A percentile compares a stretch with the other conserved stretches of the same genome.
Conservation (phyloP, 352 stramenopile species). For the Phytophthora meadii region DNA sequence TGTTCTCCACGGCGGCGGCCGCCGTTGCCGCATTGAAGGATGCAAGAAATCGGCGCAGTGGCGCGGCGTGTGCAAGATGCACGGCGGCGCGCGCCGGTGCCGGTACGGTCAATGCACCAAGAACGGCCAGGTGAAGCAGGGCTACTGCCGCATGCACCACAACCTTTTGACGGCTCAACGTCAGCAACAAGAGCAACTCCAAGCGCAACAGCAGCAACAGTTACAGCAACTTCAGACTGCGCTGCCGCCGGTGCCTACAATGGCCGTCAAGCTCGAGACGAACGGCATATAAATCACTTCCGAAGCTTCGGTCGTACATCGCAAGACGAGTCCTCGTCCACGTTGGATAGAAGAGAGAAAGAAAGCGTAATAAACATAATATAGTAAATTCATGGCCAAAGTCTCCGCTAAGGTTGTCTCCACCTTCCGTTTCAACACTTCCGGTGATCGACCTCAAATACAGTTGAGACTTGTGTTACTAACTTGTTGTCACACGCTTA, state of each 20-base stretch:
- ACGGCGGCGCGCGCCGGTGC: conserved; percentile 82
- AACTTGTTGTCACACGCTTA: conserved; percentile 16
- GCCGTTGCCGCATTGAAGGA: conserved; percentile 73
- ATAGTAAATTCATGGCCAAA: conserved; percentile 28
- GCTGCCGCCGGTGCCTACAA: conserved; percentile 10
- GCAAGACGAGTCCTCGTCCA: conserved; percentile 20
- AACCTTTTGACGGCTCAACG: conserved; percentile 56
- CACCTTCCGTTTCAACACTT: neutral
- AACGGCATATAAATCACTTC: conserved; percentile 38
- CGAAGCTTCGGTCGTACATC: conserved; percentile 34
- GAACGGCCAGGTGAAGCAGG: conserved; percentile 83
- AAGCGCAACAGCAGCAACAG: conserved; percentile 33
- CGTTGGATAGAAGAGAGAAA: conserved; percentile 13
- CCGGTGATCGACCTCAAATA: neutral
- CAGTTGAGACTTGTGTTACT: conserved; percentile 3
- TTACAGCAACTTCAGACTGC: conserved; percentile 15
- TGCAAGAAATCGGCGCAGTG: conserved; percentile 87
- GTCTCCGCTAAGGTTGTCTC: conserved; percentile 2
- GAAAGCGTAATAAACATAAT: conserved; percentile 47
- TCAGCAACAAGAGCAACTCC: conserved; percentile 49
- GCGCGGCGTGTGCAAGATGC: conserved; percentile 85
- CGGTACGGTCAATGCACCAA: conserved; percentile 81
- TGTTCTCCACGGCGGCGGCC: conserved; percentile 83
- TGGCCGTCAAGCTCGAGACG: conserved; percentile 28
- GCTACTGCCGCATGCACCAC: conserved; percentile 84